Percentiles rank a stretch among this genome's conserved stretches.
Conservation (phyloP, 768 basidiomycete species). For the Terana coerulea region DNA sequence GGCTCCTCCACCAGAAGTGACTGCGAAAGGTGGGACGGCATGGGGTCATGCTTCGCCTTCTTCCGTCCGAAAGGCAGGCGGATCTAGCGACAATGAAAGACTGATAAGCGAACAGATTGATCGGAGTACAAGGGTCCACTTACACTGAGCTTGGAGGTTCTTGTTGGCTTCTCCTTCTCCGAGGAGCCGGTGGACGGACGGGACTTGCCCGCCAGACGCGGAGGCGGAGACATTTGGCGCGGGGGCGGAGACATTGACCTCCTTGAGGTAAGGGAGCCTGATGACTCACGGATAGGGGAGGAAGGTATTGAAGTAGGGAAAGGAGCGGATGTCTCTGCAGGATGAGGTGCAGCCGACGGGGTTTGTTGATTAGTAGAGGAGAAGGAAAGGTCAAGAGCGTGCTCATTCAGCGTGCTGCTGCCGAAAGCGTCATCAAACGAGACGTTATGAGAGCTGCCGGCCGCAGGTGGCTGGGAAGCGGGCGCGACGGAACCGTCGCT, state of each 20-base stretch:
- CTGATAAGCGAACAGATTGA: neutral
- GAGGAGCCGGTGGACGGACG: conserved; percentile 56
- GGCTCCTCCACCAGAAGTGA: conserved; percentile 39
- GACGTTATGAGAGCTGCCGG: conserved; percentile 23
- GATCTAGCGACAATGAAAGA: conserved; percentile 40
- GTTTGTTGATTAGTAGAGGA: conserved; percentile 32
- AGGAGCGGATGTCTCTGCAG: conserved; percentile 22
- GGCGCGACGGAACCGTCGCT: conserved; percentile 3
- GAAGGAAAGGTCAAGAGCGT: conserved; percentile 40
- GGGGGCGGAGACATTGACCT: conserved; percentile 42
- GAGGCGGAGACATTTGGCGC: conserved; percentile 50
- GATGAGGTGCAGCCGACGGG: conserved; percentile 15
- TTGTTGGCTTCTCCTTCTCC: conserved; percentile 51
- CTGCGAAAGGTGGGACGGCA: conserved; percentile 29
- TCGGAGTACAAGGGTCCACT: conserved; percentile 29
- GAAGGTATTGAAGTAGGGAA: conserved; percentile 38
- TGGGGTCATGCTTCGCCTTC: conserved; percentile 58
- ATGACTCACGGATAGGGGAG: conserved; percentile 34
- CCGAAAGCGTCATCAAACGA: conserved; percentile 60
- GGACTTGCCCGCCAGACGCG: conserved; percentile 53
- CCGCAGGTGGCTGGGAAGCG: conserved; percentile 5
- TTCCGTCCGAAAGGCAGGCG: conserved; percentile 77
- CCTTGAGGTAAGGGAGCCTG: conserved; percentile 25
- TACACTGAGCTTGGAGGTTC: conserved; percentile 77
- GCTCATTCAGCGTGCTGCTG: conserved; percentile 37